Percentiles rank a stretch among this genome's conserved stretches.
These are phyloP conservation scores for Asterochloris sp. DNA, from an alignment of 139 green algal species.

Conservation along the genomic window DNA sequence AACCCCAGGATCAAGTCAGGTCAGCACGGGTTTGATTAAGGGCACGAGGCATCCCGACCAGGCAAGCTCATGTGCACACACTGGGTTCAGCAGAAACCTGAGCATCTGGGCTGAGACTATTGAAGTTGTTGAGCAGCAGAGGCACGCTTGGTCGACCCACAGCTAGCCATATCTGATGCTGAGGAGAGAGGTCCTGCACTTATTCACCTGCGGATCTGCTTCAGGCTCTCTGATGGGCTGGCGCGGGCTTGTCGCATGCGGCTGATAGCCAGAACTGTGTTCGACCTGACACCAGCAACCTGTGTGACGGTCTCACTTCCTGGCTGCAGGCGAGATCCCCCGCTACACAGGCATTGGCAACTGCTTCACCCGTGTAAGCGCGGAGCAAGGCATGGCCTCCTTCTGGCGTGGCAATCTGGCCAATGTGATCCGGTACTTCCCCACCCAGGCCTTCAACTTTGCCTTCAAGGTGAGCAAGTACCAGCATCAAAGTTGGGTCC, in stretches of 20 bases:
- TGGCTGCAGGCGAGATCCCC: conserved; percentile 42
- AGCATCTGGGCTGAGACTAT: too few relatives aligned
- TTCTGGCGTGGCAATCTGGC: conserved; percentile 98
- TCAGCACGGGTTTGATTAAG: conserved; percentile 25
- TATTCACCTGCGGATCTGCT: too few relatives aligned
- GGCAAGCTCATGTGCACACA: too few relatives aligned
- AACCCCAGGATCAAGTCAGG: conserved; percentile 79
- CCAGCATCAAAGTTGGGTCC: not conserved
- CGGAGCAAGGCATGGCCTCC: conserved; percentile 81
- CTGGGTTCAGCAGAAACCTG: too few relatives aligned
- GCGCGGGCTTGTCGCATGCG: too few relatives aligned
- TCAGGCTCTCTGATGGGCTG: too few relatives aligned
- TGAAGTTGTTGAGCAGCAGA: too few relatives aligned
- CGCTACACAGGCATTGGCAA: conserved; percentile 92
- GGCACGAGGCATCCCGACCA: too few relatives aligned
- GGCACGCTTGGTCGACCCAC: too few relatives aligned
- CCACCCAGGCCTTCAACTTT: conserved; percentile 97
- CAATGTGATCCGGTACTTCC: conserved; percentile 91
- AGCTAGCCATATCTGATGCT: not conserved
- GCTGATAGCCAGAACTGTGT: too few relatives aligned
- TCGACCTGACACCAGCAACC: too few relatives aligned
- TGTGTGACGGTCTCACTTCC: not conserved
- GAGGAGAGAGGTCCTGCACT: too few relatives aligned
- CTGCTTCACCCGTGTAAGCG: conserved; percentile 88
- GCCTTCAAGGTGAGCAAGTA: conserved; percentile 85